These are phyloP conservation scores for Botrytis aclada DNA, from an alignment of 2,329 filamentous ascomycete species.

Conservation along the genomic window DNA sequence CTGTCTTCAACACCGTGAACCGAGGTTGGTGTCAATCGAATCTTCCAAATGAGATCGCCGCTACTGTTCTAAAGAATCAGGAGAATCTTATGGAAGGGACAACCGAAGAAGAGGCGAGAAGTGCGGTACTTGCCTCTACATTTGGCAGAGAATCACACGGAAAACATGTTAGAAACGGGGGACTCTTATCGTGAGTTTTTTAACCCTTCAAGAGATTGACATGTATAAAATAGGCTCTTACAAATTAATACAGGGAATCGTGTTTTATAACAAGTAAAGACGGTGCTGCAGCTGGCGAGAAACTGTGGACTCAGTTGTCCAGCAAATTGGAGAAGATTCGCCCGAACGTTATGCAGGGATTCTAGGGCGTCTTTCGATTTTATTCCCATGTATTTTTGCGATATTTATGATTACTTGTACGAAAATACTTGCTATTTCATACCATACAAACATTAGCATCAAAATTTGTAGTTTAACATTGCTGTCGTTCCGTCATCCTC, in stretches of 20 bases:
- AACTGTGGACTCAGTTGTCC: constrained; percentile 45
- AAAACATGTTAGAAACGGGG: constrained; percentile 43
- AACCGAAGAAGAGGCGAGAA: constrained; percentile 48
- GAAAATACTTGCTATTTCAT: background rate
- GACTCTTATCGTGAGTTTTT: background rate
- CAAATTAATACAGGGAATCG: background rate
- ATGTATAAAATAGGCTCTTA: background rate
- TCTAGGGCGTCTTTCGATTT: background rate
- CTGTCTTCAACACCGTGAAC: background rate
- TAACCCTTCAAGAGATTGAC: background rate
- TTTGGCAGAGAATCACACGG: constrained; percentile 46
- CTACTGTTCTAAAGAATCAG: background rate
- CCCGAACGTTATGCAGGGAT: constrained; percentile 35
- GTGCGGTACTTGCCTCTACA: constrained; percentile 39
- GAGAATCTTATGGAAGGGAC: constrained; percentile 37
- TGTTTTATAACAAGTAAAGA: constrained; percentile 42
- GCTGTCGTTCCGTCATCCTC: background rate
- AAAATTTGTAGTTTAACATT: too few species aligned
- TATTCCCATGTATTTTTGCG: background rate
- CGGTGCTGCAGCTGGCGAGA: constrained; percentile 40
- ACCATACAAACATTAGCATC: background rate
- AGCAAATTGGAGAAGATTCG: constrained; percentile 43
- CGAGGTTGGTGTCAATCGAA: background rate
- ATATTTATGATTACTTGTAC: too few species aligned
- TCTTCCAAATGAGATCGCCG: constrained; percentile 25